A percentile compares a stretch with the other conserved stretches of the same genome.
Evolutionary conservation across 2,329 filamentous ascomycete genomes (phyloP).

Genomic region (Curvularia spicifera): DNA sequence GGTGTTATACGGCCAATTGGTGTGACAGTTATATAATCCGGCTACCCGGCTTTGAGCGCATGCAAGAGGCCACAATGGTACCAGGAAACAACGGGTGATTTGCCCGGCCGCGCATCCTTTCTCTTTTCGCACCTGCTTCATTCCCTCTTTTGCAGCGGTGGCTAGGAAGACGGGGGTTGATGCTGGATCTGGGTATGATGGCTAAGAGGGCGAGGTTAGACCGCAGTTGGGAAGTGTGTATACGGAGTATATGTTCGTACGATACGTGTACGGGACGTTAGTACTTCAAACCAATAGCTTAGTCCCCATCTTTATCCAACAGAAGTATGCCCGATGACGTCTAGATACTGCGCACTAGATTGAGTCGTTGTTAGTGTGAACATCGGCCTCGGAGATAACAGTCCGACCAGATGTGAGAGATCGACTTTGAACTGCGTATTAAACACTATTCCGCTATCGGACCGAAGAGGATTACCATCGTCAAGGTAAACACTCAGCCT

Average conservation of each 20-base stretch:
- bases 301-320: neutral
- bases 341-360: neutral
- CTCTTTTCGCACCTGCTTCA: too few relatives aligned
- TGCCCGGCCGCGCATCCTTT: neutral
- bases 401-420: too few relatives aligned
- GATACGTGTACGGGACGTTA: neutral
- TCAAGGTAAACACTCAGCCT: too few relatives aligned
- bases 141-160: neutral
- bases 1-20: neutral
- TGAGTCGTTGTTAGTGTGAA: neutral
- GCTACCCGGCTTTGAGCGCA: neutral
- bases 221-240: too few relatives aligned
- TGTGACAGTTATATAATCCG: neutral
- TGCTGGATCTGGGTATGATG: too few relatives aligned
- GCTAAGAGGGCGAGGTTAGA: too few relatives aligned
- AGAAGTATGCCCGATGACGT: neutral
- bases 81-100: neutral
- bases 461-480: too few relatives aligned
- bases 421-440: too few relatives aligned
- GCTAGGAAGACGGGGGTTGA: neutral
- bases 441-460: too few relatives aligned
- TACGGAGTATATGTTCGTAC: neutral
- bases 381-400: too few relatives aligned
- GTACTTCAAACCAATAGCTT: neutral
- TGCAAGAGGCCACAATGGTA: too few relatives aligned